Evolutionary conservation across 148 eudicot genomes (phyloP), one percentile per base, ranked within the genome.

Genomic region (Vaccinium vitisidaea): DNA sequence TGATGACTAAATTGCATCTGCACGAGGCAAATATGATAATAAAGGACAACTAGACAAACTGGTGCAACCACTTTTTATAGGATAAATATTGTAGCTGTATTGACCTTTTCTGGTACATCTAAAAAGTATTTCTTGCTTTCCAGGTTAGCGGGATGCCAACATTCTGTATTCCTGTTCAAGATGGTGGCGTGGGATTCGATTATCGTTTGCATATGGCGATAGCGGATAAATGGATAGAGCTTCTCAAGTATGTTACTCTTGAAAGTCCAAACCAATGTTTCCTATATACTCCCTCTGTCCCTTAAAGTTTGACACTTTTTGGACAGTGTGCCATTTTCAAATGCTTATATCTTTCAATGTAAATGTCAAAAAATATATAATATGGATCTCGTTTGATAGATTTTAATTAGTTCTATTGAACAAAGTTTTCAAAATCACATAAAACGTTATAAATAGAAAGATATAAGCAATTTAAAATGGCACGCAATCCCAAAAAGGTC

Each of bases 91-190:
- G 50, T 76, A 15, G 43, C 71, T 39, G 30, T 74, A 16, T 49
- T 43, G 14, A 76, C 27, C 52, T 48, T n/a, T 85, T 27, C 54
- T 27, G 36, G 18, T 69, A 8, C 0, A 30, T 73, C 49, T 36
- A 36, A 39, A 39, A 9, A 6, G 39, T 39, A 46, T 81, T 25
- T 63, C 18, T 79, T 63, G 36, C 84, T 82, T 83, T 85, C 74
- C 96, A 97, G 99, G 99, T 97, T 27, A 97, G 99, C 89, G 99
- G 99, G 87, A 97, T 97, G 99, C 98, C 99, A 79, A 84, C 99
- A 16, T 97, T 97, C 81, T 87, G 99, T 84, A 86, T 95, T 82
- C 92, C 98, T 56, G 93, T 94, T 55, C 90, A 88, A 88, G 98
- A 97, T 91, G 99, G 99, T 84, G 99, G 99, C 75, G 90, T 97